Conservation (phyloP, 805 yeast genomes). For the Dipodascopsis tothii region DNA sequence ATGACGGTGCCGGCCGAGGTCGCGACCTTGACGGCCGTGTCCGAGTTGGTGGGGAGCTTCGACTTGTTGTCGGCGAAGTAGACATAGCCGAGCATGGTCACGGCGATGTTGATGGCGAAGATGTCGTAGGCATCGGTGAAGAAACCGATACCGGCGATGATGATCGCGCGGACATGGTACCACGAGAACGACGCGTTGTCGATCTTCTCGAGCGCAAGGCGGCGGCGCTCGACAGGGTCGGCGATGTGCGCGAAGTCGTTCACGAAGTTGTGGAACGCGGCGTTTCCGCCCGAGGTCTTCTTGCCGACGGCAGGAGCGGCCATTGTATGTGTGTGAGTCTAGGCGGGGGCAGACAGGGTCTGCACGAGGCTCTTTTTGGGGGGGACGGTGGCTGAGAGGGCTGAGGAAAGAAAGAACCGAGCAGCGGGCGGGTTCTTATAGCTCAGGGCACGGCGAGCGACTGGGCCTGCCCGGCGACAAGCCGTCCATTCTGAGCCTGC, state of each 20-base stretch:
- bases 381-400: too few relatives aligned
- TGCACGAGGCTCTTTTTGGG: too few relatives aligned
- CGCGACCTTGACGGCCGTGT: constrained; percentile 73
- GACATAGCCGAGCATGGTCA: constrained; percentile 69
- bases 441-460: too few relatives aligned
- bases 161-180: constrained; percentile 41
- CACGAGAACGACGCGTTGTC: constrained; percentile 53
- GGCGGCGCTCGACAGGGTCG: constrained; percentile 53
- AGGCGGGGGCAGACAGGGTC: too few relatives aligned
- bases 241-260: constrained; percentile 49
- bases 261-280: constrained; percentile 51
- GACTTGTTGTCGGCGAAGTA: constrained; percentile 53
- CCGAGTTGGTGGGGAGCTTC: constrained; percentile 59
- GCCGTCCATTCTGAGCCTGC: too few relatives aligned
- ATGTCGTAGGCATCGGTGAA: constrained; percentile 89
- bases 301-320: too few relatives aligned
- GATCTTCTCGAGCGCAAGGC: constrained; percentile 53
- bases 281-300: constrained; percentile 40
- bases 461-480: too few relatives aligned
- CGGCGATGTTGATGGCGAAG: constrained; percentile 78
- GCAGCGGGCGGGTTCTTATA: too few relatives aligned
- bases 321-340: too few relatives aligned
- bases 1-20: constrained; percentile 91
- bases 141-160: constrained; percentile 76
- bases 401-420: too few relatives aligned